phyloP scores from a whole-genome alignment of 129 eudicot species.

The Lonicera japonica region DNA sequence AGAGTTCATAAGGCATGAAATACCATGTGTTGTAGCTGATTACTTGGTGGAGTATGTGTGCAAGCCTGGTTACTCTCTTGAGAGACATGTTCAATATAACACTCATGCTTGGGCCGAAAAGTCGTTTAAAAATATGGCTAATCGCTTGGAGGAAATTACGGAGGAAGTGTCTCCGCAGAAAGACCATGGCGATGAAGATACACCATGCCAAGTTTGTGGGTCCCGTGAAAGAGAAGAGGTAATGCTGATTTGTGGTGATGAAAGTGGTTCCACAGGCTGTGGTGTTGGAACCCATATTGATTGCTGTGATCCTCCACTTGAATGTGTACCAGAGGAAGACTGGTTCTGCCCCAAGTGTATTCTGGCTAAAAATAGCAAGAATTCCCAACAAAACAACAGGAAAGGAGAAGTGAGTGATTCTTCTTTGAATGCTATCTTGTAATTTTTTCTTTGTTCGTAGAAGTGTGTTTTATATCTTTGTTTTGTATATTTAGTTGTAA shows the following conservation, averaged over 20 bases:
- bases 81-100: constrained; percentile 60
- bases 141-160: constrained; percentile 28
- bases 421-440: no score
- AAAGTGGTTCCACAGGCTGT: constrained; percentile 61
- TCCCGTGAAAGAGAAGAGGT: constrained; percentile 71
- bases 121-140: constrained; percentile 42
- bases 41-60: constrained; percentile 91
- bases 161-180: constrained; percentile 22
- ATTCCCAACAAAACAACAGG: constrained; percentile 18
- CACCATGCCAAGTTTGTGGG: constrained; percentile 67
- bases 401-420: constrained; percentile 23
- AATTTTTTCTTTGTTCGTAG: no score
- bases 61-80: constrained; percentile 84
- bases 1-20: constrained; percentile 67
- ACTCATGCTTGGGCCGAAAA: constrained; percentile 87
- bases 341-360: constrained; percentile 79
- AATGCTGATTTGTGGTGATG: constrained; percentile 82
- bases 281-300: constrained; percentile 69
- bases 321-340: constrained; percentile 60
- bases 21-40: constrained; percentile 83
- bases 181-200: constrained; percentile 21
- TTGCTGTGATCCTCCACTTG: constrained; percentile 84
- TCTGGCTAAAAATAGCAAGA: constrained; percentile 15
- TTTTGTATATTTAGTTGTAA: constrained; percentile 1
- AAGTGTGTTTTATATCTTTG: no score